Percentiles rank a stretch among this genome's conserved stretches.
Conservation (phyloP, 306 rosid species). For the Astragalus membranaceus region DNA sequence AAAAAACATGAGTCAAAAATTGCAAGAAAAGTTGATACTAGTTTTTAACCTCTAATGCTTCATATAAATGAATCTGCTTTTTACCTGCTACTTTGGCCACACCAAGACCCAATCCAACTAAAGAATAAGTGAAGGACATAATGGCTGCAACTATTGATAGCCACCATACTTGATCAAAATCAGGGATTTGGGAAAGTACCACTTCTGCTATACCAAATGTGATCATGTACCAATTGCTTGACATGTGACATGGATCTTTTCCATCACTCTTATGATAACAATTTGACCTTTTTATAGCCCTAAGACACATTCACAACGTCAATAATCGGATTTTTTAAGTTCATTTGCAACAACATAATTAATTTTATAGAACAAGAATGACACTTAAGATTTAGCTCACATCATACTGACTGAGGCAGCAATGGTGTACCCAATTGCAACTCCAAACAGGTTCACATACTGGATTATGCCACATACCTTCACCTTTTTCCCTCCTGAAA, state of each 20-base stretch:
- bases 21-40: background rate
- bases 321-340: background rate
- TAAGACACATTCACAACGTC: background rate
- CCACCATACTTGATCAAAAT: slow-evolving; percentile 72
- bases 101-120: slow-evolving; percentile 56
- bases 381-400: slow-evolving; percentile 33
- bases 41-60: background rate
- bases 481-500: slow-evolving; percentile 58
- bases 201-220: slow-evolving; percentile 60
- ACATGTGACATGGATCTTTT: slow-evolving; percentile 67
- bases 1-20: background rate
- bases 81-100: slow-evolving; percentile 67
- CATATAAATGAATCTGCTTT: background rate
- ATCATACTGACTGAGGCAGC: slow-evolving; percentile 87
- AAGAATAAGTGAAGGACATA: slow-evolving; percentile 66
- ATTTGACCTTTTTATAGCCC: slow-evolving; percentile 74
- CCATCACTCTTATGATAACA: slow-evolving; percentile 69
- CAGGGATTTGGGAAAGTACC: slow-evolving; percentile 65
- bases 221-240: slow-evolving; percentile 74
- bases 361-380: background rate
- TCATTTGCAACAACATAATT: background rate
- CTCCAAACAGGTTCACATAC: slow-evolving; percentile 60
- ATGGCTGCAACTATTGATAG: slow-evolving; percentile 74
- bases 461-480: slow-evolving; percentile 58
- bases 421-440: slow-evolving; percentile 64